Percentiles rank a stretch among this genome's conserved stretches.
Conservation (phyloP, 441 rosid genomes). For the Theobroma grandiflorum region DNA sequence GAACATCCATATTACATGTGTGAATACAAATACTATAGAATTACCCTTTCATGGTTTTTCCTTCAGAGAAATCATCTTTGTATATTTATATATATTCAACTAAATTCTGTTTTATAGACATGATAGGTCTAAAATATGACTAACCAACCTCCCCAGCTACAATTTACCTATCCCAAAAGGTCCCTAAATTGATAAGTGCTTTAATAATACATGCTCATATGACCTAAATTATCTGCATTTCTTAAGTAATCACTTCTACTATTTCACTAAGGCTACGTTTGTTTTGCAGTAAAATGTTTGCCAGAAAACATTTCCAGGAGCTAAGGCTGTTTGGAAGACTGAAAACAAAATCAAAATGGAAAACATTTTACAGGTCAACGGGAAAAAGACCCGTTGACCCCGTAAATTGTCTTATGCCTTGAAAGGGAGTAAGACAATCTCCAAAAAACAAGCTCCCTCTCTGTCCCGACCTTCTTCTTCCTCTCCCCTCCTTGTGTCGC, state of each 20-base stretch:
- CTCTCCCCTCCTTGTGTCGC: too few relatives aligned
- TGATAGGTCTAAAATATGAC: not conserved
- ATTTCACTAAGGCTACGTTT: not conserved
- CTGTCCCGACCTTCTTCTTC: too few relatives aligned
- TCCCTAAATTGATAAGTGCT: not conserved
- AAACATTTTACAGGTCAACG: too few relatives aligned
- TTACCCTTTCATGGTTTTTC: not conserved
- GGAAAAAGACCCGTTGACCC: too few relatives aligned
- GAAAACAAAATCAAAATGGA: too few relatives aligned
- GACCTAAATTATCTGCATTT: constrained; percentile 4
- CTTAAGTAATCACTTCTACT: not conserved
- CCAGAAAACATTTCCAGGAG: too few relatives aligned
- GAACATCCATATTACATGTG: not conserved
- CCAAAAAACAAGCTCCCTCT: too few relatives aligned
- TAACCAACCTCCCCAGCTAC: not conserved
- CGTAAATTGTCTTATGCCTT: too few relatives aligned
- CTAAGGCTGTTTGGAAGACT: too few relatives aligned
- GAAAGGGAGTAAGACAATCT: too few relatives aligned
- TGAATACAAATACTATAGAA: not conserved
- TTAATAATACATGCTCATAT: constrained; percentile 5
- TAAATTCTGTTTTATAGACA: constrained; percentile 6
- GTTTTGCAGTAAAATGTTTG: too few relatives aligned
- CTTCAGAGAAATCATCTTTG: constrained; percentile 12
- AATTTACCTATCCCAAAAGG: not conserved
- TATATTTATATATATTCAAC: not conserved